Base-by-base conservation (phyloP, 495 filamentous ascomycete genomes). In the Tuber microsphaerosporum region DNA sequence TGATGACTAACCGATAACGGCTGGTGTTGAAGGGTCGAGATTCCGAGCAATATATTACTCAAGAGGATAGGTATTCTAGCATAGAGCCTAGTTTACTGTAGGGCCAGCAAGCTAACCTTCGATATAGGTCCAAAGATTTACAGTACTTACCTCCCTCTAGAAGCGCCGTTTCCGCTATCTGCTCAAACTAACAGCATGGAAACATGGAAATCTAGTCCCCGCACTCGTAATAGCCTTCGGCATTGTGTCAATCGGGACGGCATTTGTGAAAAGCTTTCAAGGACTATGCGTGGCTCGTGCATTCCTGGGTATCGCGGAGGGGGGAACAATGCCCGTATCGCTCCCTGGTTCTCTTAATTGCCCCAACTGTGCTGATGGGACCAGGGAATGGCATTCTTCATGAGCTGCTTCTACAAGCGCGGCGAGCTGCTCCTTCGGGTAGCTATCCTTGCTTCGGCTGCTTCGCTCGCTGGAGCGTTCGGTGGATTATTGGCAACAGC, bases 381-480 rank as follows among this genome's bases (percentile, higher is more conserved):
- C 73, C 90, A 91, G 19, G 91, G 92, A 1, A 91, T 93, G 0
- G 91, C 93, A 1, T 94, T 91, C 82, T 93, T 93, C 80, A 86
- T 94, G n/a, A 91, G 90, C 2, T 93, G 93, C 90, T 94, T 92
- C 90, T 94, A 94, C 76, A 91, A 90, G 79, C 86, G 91, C 26
- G 88, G 87, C 42, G 92, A 94, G 81, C 87, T 87, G 74, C 61
- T 82, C 20, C 77, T 80, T 79, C 89, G 92, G 0, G 88, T 94
- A 51, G 89, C 91, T 16, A 84, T 94, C 2, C 94, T 94, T 84
- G 93, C 93, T 75, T 89, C 88, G 73, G 89, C 90, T 19, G 91
- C 91, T 0, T 90, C 90, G 8, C 84, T 94, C 19, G 91, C 92
- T 2, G 92, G 92, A 56, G 92, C 92, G 0, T 94, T 94, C 82